A percentile compares a stretch with the other conserved stretches of the same genome.
Evolutionary conservation across 257 asterid genomes (phyloP).

Genomic region (Catharanthus roseus): DNA sequence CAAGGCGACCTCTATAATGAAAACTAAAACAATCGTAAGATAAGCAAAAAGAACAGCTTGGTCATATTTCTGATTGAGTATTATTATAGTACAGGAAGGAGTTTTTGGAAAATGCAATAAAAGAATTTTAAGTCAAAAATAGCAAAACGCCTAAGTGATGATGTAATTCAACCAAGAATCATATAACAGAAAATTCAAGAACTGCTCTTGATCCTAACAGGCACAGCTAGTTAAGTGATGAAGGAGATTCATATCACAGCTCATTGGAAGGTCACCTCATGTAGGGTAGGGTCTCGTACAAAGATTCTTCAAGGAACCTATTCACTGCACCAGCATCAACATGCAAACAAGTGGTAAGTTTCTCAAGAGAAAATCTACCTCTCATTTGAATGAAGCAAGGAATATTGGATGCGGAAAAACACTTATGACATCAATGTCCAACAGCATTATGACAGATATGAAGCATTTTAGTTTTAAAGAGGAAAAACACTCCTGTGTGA

Average conservation of each 20-base stretch:
- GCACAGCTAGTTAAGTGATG: too few species aligned
- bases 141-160: too few species aligned
- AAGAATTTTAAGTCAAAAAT: background rate
- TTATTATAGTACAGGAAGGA: background rate
- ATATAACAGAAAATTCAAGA: background rate
- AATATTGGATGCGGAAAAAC: too few species aligned
- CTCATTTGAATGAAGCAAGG: background rate
- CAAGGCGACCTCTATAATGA: too few species aligned
- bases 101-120: background rate
- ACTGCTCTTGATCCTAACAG: background rate
- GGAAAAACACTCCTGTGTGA: background rate
- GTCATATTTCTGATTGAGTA: background rate
- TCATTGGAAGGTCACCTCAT: too few species aligned
- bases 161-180: background rate
- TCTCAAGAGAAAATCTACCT: background rate
- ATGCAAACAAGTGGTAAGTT: background rate
- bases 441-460: too few species aligned
- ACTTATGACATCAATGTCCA: too few species aligned
- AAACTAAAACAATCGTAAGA: too few species aligned
- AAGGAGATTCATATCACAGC: too few species aligned
- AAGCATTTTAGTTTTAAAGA: too few species aligned
- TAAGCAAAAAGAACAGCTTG: background rate
- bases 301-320: background rate
- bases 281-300: constrained; percentile 8
- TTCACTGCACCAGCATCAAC: constrained; percentile 18